These are phyloP conservation scores for Boletus barrowsii DNA, from an alignment of 768 basidiomycete species.

Conservation along the genomic window DNA sequence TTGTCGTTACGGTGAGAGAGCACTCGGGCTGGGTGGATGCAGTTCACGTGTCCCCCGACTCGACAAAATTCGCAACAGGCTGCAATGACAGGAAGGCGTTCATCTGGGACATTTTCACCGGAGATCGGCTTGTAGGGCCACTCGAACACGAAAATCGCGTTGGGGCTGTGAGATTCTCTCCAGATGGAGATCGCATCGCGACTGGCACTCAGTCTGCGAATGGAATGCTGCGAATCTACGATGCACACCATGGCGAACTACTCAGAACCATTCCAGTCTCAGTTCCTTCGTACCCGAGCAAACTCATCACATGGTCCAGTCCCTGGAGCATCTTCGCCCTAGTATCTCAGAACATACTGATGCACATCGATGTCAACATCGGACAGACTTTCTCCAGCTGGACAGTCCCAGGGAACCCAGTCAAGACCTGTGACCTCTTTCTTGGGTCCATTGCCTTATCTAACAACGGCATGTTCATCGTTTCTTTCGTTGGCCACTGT, in stretches of 20 bases:
- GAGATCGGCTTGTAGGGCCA: constrained; percentile 5
- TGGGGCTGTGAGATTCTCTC: constrained; percentile 8
- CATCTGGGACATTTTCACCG: constrained; percentile 8
- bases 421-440: neutral
- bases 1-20: neutral
- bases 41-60: constrained; percentile 7
- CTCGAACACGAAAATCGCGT: constrained; percentile 1
- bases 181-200: neutral
- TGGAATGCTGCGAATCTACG: constrained; percentile 3
- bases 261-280: constrained; percentile 1
- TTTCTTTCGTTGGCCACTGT: neutral
- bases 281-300: neutral
- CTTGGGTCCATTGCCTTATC: neutral
- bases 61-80: constrained; percentile 4
- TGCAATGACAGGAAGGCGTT: neutral
- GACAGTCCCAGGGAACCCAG: neutral
- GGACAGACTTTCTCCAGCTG: constrained; percentile 1
- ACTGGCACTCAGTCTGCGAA: neutral
- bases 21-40: neutral
- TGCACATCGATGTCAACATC: neutral
- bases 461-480: neutral
- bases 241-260: neutral
- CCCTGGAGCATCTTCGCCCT: neutral
- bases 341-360: neutral
- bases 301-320: neutral